Evolutionary conservation across 2,329 filamentous ascomycete species (phyloP), one percentile per base, ranked within the genome.

Genomic region (Microdochium paspali): DNA sequence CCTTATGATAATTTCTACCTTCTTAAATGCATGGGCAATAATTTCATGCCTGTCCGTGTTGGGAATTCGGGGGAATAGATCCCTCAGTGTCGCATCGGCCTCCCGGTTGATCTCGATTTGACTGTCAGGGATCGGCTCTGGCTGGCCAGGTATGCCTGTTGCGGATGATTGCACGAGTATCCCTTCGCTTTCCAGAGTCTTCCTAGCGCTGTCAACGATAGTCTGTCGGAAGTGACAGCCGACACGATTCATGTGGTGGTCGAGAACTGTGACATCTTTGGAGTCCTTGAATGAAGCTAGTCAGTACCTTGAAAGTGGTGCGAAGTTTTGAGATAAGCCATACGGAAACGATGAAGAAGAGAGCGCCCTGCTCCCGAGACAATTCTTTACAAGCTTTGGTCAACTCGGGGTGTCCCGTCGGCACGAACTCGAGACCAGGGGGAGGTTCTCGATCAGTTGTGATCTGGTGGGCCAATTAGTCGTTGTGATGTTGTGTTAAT

Each of bases 291-390:
- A 6, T 24, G 15, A 31, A 18, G 6, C 39, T 28, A 24, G 30
- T 39, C 13, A 46, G 53, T 53, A 32, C 61, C 54, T n/a, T 52
- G 44, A 24, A 18, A 35, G 28, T 20, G 44, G 43, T 42, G 28
- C 42, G 13, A 15, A 30, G 42, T 18, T 10, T 24, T 9, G 28
- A 31, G 5, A 23, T 4, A 9, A 10, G 15, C 63, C 76, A 54
- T 70, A 82, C 80, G 57, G 79, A 80, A 44, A 85, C 80, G 49
- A 84, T 82, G 54, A 81, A 84, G 15, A 84, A 77, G 74, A 82
- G 77, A 42, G 77, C 79, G 54, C 73, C 79, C 45, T 70, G 68
- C 54, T 81, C 76, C 52, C 81, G 71, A 1, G 80, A 84, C 20
- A 83, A 61, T 55, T 84, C 80, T 61, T 84, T 84, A 68, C 81